phyloP scores from a whole-genome alignment of 2,329 filamentous ascomycete species.

The Hymenotorrendiella dingleyae region DNA sequence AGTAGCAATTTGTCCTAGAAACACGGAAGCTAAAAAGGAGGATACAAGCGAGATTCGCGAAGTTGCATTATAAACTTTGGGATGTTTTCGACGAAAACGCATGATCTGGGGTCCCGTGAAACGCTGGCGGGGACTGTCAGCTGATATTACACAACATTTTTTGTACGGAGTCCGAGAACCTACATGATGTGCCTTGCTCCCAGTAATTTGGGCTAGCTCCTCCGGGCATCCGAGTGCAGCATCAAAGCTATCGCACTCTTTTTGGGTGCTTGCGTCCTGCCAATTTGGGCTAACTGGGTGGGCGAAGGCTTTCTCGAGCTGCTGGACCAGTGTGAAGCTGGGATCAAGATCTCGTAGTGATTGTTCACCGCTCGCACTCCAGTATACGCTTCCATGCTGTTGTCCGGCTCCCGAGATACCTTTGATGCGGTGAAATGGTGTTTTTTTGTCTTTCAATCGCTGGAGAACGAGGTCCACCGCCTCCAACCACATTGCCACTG shows the following conservation, averaged over 20 bases:
- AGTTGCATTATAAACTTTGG: constrained; percentile 74
- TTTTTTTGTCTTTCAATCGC: constrained; percentile 61
- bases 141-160: not conserved
- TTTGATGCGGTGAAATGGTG: constrained; percentile 68
- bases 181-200: constrained; percentile 92
- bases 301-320: constrained; percentile 68
- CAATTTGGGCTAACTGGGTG: constrained; percentile 90
- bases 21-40: constrained; percentile 86
- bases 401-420: constrained; percentile 90
- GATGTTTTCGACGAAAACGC: constrained; percentile 73
- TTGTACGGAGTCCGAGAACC: constrained; percentile 32
- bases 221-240: constrained; percentile 58
- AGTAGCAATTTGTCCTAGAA: constrained; percentile 78
- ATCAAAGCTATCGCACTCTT: constrained; percentile 87
- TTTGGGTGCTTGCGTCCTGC: constrained; percentile 94
- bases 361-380: constrained; percentile 64
- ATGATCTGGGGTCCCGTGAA: constrained; percentile 98
- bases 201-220: constrained; percentile 71
- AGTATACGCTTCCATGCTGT: constrained; percentile 97
- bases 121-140: constrained; percentile 46
- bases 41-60: constrained; percentile 88
- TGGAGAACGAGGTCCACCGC: constrained; percentile 79
- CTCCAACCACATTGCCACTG: constrained; percentile 91
- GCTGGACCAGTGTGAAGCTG: constrained; percentile 59
- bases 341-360: constrained; percentile 57